A percentile compares a stretch with the other conserved stretches of the same genome.
Conservation (phyloP, 345 rosid species). For the Euphorbia pulcherrima region DNA sequence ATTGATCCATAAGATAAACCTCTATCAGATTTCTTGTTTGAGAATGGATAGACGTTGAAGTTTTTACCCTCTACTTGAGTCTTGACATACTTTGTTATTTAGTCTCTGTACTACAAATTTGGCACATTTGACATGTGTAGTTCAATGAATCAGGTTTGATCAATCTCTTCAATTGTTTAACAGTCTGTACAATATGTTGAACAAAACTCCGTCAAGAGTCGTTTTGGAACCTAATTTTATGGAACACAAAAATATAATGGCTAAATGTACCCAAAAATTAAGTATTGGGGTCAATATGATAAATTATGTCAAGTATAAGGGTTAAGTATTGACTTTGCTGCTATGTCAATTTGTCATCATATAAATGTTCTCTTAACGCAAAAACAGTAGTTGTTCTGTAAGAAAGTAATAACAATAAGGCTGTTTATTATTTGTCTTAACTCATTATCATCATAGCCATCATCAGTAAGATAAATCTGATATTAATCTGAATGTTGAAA, state of each 20-base stretch:
- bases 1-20: no score
- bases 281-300: no score
- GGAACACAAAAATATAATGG: no score
- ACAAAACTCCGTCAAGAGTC: no score
- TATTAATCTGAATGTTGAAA: background rate
- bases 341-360: background rate
- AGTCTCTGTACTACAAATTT: background rate
- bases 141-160: background rate
- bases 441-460: background rate
- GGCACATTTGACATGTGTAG: background rate
- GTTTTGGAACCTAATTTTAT: no score
- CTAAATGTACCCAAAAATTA: no score
- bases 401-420: background rate
- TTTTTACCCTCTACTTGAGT: no score
- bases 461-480: background rate
- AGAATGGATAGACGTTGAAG: background rate
- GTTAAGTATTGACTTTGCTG: background rate
- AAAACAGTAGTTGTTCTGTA: background rate
- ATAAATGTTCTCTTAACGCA: background rate
- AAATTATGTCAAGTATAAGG: no score
- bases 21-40: slow-evolving; percentile 1
- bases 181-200: no score
- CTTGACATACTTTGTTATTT: background rate
- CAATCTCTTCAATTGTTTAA: background rate
- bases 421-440: background rate